Base-by-base conservation (phyloP, 176 grass and related monocot genomes). In the Aegilops tauschii region DNA sequence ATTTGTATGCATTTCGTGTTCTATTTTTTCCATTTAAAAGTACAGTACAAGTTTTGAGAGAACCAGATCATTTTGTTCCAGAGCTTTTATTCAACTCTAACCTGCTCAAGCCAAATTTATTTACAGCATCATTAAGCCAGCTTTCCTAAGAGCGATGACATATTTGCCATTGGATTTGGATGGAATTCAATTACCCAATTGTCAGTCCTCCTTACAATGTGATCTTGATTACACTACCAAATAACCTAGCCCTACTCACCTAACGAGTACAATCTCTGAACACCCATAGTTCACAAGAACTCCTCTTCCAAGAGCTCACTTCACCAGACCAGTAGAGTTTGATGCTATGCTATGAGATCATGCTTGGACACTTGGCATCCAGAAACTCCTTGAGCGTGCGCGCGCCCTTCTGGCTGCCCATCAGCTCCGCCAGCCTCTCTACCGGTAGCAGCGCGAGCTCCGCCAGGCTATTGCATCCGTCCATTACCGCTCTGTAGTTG, bases 361-460 rank as follows among this genome's bases (percentile, higher is more conserved):
- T 89, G 52, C 90, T 95, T 29, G 96, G 96, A 76, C 93, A 98
- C 84, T 98, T 98, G 4, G 96, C 96, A 80, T 98, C 96, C 1
- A 98, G 93, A 89, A 98, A 98, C 61, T 98, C 96, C 82, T 92
- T 92, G 27, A 98, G 86, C 37, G 80, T 95, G 28, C 93, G 77
- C 31, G 93, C 93, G 75, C 88, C 88, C 84, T 94, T 98, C 85
- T 98, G 96, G 80, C 86, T 89, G 13, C 93, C 90, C 91, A 98
- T 88, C 61, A 98, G 32, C 86, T 94, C 93, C 4, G 90, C 86
- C 23, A 98, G n/a, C 80, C 82, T 88, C 78, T 98, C 93, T 40
- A 90, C 70, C 49, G 96, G 86, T 54, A 98, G 91, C 47, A 98
- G 84, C 31, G 91, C 93, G 44, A 98, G 84, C 80, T 98, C 96